phyloP scores from a whole-genome alignment of 176 grass and related monocot species.

The Hordeum vulgare region DNA sequence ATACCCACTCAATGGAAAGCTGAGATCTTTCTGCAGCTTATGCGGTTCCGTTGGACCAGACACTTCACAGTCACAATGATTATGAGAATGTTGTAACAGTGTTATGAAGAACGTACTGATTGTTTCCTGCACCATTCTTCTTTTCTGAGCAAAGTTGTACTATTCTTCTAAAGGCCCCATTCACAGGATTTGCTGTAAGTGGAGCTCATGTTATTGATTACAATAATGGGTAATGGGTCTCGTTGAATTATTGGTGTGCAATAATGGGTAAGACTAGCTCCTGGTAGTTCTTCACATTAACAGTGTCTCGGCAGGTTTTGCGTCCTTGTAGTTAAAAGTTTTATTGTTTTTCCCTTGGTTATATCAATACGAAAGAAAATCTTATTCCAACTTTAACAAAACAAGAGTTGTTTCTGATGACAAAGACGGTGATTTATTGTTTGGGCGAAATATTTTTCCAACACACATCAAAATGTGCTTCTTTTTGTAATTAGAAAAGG shows the following conservation, averaged over 20 bases:
- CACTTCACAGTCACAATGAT: neutral
- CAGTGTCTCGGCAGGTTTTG: too few relatives aligned
- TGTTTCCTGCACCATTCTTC: neutral
- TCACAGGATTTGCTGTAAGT: neutral
- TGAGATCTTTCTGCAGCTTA: neutral
- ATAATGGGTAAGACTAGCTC: neutral
- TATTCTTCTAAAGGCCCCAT: neutral
- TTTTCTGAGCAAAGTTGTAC: neutral
- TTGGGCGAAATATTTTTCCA: too few relatives aligned
- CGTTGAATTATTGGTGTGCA: neutral
- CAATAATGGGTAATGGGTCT: neutral
- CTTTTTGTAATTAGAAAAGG: too few relatives aligned
- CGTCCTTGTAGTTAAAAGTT: too few relatives aligned
- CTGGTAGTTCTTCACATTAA: neutral
- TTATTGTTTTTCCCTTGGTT: too few relatives aligned
- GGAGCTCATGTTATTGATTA: neutral
- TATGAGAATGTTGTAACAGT: neutral
- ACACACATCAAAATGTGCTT: too few relatives aligned
- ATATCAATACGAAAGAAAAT: neutral
- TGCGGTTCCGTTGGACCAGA: neutral
- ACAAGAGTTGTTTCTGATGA: neutral
- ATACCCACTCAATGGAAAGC: slow-evolving; percentile 14
- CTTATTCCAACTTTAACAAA: neutral
- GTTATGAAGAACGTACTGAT: neutral
- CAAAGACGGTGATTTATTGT: neutral